These are phyloP conservation scores for Pseudogymnoascus sp. DNA, from an alignment of 2,329 filamentous ascomycete species.

Conservation along the genomic window DNA sequence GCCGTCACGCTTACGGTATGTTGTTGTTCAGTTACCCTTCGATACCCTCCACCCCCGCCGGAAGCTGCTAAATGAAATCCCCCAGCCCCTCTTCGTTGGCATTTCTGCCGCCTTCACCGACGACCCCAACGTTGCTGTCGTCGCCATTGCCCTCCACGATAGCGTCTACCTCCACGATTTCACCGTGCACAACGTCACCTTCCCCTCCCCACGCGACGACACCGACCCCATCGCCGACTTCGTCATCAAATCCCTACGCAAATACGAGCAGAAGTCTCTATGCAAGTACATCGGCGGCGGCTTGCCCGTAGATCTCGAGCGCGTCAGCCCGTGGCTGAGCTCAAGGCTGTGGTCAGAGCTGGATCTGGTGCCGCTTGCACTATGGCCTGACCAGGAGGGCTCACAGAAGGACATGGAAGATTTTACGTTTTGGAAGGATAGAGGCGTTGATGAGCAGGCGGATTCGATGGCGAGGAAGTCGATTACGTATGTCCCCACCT, in stretches of 20 bases:
- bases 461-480: conserved; percentile 77
- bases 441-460: conserved; percentile 70
- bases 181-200: conserved; percentile 50
- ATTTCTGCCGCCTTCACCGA: conserved; percentile 49
- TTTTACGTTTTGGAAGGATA: conserved; percentile 41
- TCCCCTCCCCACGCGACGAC: conserved; percentile 34
- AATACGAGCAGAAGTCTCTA: conserved; percentile 57
- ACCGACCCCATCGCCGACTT: conserved; percentile 50
- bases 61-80: not conserved
- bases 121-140: conserved; percentile 41
- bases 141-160: conserved; percentile 66
- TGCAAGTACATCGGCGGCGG: conserved; percentile 71
- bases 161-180: conserved; percentile 70
- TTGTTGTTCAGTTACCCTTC: not conserved
- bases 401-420: conserved; percentile 29
- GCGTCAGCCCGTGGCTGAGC: conserved; percentile 57
- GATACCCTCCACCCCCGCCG: not conserved
- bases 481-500: conserved; percentile 48
- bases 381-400: conserved; percentile 39
- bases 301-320: conserved; percentile 52
- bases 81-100: conserved; percentile 52
- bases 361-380: conserved; percentile 66
- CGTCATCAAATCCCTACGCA: conserved; percentile 47
- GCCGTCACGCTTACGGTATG: not conserved
- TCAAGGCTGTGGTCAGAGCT: conserved; percentile 68